phyloP scores from a whole-genome alignment of 768 basidiomycete species.

The Trametes villosa region DNA sequence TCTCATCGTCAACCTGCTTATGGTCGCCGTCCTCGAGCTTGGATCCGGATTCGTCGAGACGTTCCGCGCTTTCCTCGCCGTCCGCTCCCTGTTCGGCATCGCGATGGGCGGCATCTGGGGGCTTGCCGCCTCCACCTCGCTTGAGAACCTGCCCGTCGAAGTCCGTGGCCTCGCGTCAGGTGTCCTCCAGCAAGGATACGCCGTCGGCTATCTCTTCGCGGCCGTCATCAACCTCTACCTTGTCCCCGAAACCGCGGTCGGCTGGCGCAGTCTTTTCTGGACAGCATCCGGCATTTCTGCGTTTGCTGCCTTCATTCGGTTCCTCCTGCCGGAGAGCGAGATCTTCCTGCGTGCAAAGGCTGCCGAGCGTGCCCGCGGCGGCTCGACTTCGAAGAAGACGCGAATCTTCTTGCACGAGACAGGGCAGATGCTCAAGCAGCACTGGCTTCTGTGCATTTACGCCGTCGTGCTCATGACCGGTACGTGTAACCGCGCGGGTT shows the following conservation, averaged over 20 bases:
- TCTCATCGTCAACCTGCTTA: slow-evolving; percentile 71
- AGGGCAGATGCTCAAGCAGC: slow-evolving; percentile 72
- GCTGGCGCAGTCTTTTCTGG: slow-evolving; percentile 86
- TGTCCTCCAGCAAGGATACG: slow-evolving; percentile 88
- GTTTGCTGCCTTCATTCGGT: slow-evolving; percentile 69
- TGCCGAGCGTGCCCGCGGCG: slow-evolving; percentile 48
- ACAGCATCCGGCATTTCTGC: slow-evolving; percentile 69
- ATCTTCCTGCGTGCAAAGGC: slow-evolving; percentile 71
- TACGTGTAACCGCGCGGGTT: slow-evolving; percentile 19
- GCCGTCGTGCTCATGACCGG: slow-evolving; percentile 80
- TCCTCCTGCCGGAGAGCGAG: slow-evolving; percentile 76
- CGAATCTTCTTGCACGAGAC: slow-evolving; percentile 75
- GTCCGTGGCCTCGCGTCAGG: slow-evolving; percentile 86
- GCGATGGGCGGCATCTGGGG: slow-evolving; percentile 94
- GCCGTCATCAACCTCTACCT: slow-evolving; percentile 80
- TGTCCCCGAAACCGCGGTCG: slow-evolving; percentile 39
- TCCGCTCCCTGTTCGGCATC: slow-evolving; percentile 83
- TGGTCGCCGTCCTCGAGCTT: slow-evolving; percentile 75
- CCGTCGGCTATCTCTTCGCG: slow-evolving; percentile 83
- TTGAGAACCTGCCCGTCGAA: slow-evolving; percentile 89
- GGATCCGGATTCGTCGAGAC: slow-evolving; percentile 81
- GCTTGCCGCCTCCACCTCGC: slow-evolving; percentile 75
- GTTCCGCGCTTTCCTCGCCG: slow-evolving; percentile 77
- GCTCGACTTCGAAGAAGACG: slow-evolving; percentile 54
- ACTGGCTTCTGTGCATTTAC: slow-evolving; percentile 86